Conservation (phyloP, 2,329 filamentous ascomycete genomes). For the Sarocladium oryzae region DNA sequence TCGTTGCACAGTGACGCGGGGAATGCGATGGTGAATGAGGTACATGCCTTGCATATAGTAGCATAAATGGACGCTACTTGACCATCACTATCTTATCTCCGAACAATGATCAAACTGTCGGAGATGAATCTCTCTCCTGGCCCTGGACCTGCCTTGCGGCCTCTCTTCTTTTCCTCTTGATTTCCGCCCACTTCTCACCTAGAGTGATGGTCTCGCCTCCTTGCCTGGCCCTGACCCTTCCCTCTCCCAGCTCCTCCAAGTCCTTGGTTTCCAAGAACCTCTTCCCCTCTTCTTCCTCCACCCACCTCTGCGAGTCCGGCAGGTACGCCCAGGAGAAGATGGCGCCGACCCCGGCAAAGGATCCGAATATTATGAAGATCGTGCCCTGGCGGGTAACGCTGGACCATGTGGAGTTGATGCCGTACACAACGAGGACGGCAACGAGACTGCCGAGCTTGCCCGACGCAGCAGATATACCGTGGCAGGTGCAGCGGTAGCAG, state of each 20-base stretch:
- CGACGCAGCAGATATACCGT: slow-evolving; percentile 54
- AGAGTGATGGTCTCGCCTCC: slow-evolving; percentile 39
- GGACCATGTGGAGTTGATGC: slow-evolving; percentile 39
- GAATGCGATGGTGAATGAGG: no score
- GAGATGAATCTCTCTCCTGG: neutral
- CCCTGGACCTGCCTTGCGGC: slow-evolving; percentile 7
- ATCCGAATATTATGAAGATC: slow-evolving; percentile 44
- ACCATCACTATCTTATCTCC: no score
- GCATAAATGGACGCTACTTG: no score
- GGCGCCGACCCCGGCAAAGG: slow-evolving; percentile 41
- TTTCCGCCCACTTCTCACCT: slow-evolving; percentile 33
- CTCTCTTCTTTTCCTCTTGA: slow-evolving; percentile 26
- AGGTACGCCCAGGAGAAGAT: slow-evolving; percentile 47
- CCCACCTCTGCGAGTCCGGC: slow-evolving; percentile 38
- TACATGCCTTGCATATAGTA: no score
- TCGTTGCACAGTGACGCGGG: no score
- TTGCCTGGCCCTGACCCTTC: slow-evolving; percentile 35
- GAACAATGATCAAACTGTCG: neutral
- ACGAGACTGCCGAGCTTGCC: slow-evolving; percentile 53
- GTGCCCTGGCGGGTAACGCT: slow-evolving; percentile 38
- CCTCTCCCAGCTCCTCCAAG: slow-evolving; percentile 45
- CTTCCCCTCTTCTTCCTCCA: slow-evolving; percentile 27
- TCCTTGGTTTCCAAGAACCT: slow-evolving; percentile 37
- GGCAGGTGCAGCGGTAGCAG: slow-evolving; percentile 54
- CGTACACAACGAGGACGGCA: slow-evolving; percentile 20